Base-by-base conservation (phyloP, 2,329 filamentous ascomycete species). In the Phialemoniopsis sp. region DNA sequence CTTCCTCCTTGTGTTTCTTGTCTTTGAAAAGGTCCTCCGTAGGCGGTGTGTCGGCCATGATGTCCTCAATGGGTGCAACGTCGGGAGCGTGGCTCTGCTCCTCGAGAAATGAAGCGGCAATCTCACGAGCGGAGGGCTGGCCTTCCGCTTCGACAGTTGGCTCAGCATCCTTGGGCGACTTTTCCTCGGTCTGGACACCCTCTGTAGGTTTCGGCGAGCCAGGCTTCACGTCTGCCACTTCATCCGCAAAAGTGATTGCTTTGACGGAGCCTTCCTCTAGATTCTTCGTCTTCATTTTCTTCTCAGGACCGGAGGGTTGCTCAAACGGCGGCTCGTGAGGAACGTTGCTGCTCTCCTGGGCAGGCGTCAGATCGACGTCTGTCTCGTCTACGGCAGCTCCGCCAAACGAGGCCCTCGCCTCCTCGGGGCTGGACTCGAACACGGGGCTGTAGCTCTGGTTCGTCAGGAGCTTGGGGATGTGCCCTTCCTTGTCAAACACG, bases 301-400 rank as follows among this genome's bases (percentile, higher is more conserved):
- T 26, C 21, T 26, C 21, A 10, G 21, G 21, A 26, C 21, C 21
- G 10, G 21, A 6, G 21, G 21, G 21, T 26, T 26, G 21, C 36
- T 61, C 62, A 33, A 62, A 62, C 8, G 62, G 60, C 31, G 53
- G 54, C 3, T 66, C 63, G 36, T 66, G 63, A 41, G 55, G 47
- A 16, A 66, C 44, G 38, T 53, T 52, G 36, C 57, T 62, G 37
- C 49, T 59, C 16, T 55, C 40, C 38, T 62, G 60, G 33, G 57
- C 58, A 13, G 60, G 61, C 3, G 55, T 57, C 21, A 62, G 48
- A 36, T 62, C 56, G 10, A 58, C 39, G 18, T 43, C 14, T 13
- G 45, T 40, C 29, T 46, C 43, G n/a, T 15, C 10, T 10, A 15
- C 32, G 18, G 15, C 13, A 17, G 10, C 32, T 33, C 32, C 9